Base-by-base conservation (phyloP, 805 yeast genomes). In the Lachancea mirantina region DNA sequence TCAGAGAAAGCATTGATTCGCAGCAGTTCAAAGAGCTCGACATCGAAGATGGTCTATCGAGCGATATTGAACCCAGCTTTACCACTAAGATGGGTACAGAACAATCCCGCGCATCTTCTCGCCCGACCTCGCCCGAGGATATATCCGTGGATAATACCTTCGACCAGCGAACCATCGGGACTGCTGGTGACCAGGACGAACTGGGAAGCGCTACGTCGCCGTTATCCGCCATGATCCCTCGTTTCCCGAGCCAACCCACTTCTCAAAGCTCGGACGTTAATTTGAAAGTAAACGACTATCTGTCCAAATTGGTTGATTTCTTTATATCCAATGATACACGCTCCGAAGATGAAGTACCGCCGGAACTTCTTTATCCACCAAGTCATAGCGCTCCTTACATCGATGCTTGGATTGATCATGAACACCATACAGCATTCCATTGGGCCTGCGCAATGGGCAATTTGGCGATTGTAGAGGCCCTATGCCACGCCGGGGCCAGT, bases 391-490 rank as follows among this genome's bases (percentile, higher is more conserved):
- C 56, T 16, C 61, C 61, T 7, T 56, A 50, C 40, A 72, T 78
- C 62, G 77, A 66, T 52, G 84, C 81, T 33, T 77, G 85, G 4
- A 84, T 92, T 16, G 98, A 92, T 54, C 88, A 84, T 38, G 96
- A 92, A 51, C 94, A 95, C 1, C 94, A 92, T 52, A 83, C 96
- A 0, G 81, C 95, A 2, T 76, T 92, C 45, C 98, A 92, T 59
- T 92, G 97, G 96, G 95, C 97, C 0, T 85, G 96, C 39, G 82
- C 97, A 1, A 85, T 92, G 73, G 98, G 97, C 3, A 84, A 79
- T 52, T 59, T 80, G 20, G 72, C 70, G 28, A 76, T 88, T 59
- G 77, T 84, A 35, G 92, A 81, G 44, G 71, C 87, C 9, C 66
- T 92, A 25, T 60, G 84, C 19, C 67, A 76, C 18, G 74, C 79